phyloP scores from a whole-genome alignment of 345 rosid genomes.

The Litchi chinensis region DNA sequence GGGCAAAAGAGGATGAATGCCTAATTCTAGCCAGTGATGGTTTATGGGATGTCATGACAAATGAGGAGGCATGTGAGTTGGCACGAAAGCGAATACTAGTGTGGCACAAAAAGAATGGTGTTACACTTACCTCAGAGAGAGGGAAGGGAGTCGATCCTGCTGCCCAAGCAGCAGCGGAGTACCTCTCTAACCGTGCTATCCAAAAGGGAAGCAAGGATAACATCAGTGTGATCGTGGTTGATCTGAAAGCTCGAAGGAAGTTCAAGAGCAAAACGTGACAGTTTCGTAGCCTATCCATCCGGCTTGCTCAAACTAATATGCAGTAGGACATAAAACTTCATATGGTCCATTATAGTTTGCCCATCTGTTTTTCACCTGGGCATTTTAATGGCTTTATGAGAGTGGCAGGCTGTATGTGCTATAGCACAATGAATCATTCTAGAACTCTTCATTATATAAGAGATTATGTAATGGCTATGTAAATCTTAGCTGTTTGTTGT shows the following conservation, averaged over 20 bases:
- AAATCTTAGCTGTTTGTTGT: conserved; percentile 30
- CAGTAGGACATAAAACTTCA: conserved; percentile 6
- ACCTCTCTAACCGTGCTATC: conserved; percentile 71
- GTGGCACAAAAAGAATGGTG: conserved; percentile 88
- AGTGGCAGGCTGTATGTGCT: conserved; percentile 23
- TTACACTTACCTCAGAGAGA: conserved; percentile 40
- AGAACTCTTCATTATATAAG: conserved; percentile 18
- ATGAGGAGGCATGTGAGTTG: conserved; percentile 89
- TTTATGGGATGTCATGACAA: conserved; percentile 92
- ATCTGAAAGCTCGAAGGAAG: conserved; percentile 94
- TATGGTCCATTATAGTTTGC: conserved; percentile 23
- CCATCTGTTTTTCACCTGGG: conserved; percentile 47
- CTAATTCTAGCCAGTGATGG: conserved; percentile 92
- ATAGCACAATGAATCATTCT: conserved; percentile 25
- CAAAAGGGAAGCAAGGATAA: conserved; percentile 95
- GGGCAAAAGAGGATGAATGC: conserved; percentile 93
- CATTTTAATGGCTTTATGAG: conserved; percentile 21
- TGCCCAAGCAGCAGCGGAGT: conserved; percentile 93
- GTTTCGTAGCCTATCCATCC: conserved; percentile 13
- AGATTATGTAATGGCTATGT: conserved; percentile 35
- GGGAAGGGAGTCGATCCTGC: conserved; percentile 72
- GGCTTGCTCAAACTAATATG: not conserved
- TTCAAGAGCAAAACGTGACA: conserved; percentile 67
- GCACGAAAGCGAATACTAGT: conserved; percentile 79
- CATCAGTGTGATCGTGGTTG: conserved; percentile 76